Base-by-base conservation (phyloP, 768 basidiomycete genomes). In the Lactarius tabidus region DNA sequence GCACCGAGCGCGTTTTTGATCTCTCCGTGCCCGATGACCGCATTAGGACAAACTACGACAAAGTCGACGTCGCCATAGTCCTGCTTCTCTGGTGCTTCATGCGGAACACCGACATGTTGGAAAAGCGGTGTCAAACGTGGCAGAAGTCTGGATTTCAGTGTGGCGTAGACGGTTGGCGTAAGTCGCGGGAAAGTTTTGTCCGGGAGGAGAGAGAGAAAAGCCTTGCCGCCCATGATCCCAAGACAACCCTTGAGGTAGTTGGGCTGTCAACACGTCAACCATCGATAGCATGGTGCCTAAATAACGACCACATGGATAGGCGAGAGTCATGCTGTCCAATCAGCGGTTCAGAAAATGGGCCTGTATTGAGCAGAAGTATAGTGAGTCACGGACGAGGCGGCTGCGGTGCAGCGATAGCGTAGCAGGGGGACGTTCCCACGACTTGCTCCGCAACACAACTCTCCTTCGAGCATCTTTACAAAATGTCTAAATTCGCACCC, bases 401-500 rank as follows among this genome's bases (percentile, higher is more conserved):
- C 45, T 33, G 53, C 33, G 53, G 29, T 29, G 17, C 7, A n/a
- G n/a, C n/a, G n/a, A 8, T 33, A 3, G 33, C 33, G 33, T 33
- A 33, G n/a, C n/a, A n/a, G n/a, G n/a, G n/a, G n/a, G n/a, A n/a
- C n/a, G n/a, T n/a, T 57, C 56, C n/a, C 56, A 57, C 56, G 56
- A 38, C 56, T 38, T 33, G 56, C 12, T 36, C 35, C 56, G 12
- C 33, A 31, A 31, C 36, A 29, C 15, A 8, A 0, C 4, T 9
- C 45, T n/a, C 43, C 39, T 2, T 6, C 6, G 18, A 18, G 20
- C 54, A 38, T 12, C 53, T 38, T 20, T 35, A 41, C 39, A 26
- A 8, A 56, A 91, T 93, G 90, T 91, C 89, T 65, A 91, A 88
- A 75, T 93, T 82, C 74, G 89, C 90, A 18, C 90, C 91, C 1